Evolutionary conservation across 352 stramenopile genomes (phyloP).

Genomic region (Halophytophthora polymorphica): DNA sequence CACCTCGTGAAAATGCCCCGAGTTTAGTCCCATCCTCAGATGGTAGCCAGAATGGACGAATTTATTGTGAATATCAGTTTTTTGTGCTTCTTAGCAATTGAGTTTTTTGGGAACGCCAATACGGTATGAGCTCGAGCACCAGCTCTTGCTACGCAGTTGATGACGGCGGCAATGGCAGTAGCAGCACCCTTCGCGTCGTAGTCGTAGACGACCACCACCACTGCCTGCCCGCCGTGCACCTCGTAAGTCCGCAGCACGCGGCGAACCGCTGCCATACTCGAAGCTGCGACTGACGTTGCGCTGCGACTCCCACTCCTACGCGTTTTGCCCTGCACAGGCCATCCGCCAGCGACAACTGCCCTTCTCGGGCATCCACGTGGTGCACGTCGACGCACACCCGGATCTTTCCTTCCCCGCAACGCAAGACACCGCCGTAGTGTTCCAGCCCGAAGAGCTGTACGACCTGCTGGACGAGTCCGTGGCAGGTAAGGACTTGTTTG

Average conservation of each 20-base stretch:
- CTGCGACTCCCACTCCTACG: not conserved
- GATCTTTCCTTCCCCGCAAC: conserved; percentile 73
- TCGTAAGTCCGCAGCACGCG: too few relatives aligned
- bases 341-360: conserved; percentile 69
- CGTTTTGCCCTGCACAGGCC: conserved; percentile 29
- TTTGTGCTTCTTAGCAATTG: too few relatives aligned
- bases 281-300: not conserved
- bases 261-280: too few relatives aligned
- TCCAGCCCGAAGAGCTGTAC: conserved; percentile 69
- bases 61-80: too few relatives aligned
- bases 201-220: conserved; percentile 82
- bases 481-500: conserved; percentile 18
- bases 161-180: too few relatives aligned
- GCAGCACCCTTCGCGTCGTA: conserved; percentile 47
- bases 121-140: too few relatives aligned
- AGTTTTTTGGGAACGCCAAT: too few relatives aligned
- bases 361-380: conserved; percentile 57
- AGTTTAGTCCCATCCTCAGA: too few relatives aligned
- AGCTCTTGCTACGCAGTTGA: too few relatives aligned
- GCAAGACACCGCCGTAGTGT: conserved; percentile 46
- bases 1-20: too few relatives aligned
- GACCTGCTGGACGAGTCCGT: conserved; percentile 60
- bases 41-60: too few relatives aligned
- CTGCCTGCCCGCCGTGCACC: conserved; percentile 66
- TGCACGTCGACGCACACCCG: conserved; percentile 86